Evolutionary conservation across 257 asterid genomes (phyloP), one percentile per base, ranked within the genome.

Genomic region (Lavandula angustifolia): DNA sequence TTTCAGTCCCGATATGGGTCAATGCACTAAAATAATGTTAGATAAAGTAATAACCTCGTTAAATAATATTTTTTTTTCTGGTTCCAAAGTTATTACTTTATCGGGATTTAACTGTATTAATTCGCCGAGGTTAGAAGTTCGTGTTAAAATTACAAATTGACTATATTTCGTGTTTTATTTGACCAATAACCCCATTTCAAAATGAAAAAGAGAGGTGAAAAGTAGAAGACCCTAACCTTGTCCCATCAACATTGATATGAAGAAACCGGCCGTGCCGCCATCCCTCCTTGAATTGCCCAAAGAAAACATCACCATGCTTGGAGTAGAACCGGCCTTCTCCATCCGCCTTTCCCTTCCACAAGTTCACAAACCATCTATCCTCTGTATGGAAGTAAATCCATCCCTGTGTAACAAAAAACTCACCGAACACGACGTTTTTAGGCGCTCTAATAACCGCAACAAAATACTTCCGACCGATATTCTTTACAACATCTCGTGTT

Each of bases 251-350:
- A 73, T 73, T 81, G 68, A 92, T 84, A 72, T 78, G 80, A 65
- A 94, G 94, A 82, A 89, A 94, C 58, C 67, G 75, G 32, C 99
- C 99, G 62, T 89, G 88, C 38, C 99, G 81, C 97, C 91, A 92
- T 43, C 99, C 99, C n/a, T 89, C 96, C 78, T 84, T 89, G 81
- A 94, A 92, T 68, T 92, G 87, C 63, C 99, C 99, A 69, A 92
- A 92, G 71, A 84, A 84, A 43, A 92, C 86, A 58, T 87, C 89
- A 8, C 99, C 99, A 59, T 72, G 77, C 69, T 78, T 82, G 8
- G 96, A 90, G 82, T 94, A 89, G 78, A 89, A 89, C 58, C 99
- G 87, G 48, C 94, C 89, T 81, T 94, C 99, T 18, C 99, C 99
- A 78, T 90, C 87, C 38, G 96, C 90, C 81, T 85, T 90, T 60